Percentiles rank a stretch among this genome's conserved stretches.
These are phyloP conservation scores for Arxiozyma slooffiae DNA, from an alignment of 1,139 yeast species.

Conservation along the genomic window DNA sequence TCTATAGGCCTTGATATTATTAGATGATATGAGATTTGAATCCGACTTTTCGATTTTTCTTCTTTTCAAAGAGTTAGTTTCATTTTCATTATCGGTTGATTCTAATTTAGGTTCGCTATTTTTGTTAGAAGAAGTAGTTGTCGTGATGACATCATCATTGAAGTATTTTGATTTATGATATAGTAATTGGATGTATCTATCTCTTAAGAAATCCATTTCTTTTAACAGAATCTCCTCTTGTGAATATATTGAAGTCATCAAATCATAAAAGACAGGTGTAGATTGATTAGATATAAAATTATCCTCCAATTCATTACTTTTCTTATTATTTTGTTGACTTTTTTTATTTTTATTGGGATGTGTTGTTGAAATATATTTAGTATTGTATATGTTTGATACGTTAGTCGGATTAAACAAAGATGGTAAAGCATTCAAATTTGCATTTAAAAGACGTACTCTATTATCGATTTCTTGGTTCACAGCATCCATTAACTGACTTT, in stretches of 20 bases:
- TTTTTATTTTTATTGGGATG: not conserved
- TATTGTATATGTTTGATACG: not conserved
- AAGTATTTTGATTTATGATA: constrained; percentile 6
- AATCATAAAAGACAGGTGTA: constrained; percentile 18
- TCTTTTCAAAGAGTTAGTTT: not conserved
- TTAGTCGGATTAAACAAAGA: constrained; percentile 7
- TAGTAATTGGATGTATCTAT: constrained; percentile 19
- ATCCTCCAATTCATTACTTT: not conserved
- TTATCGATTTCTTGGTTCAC: constrained; percentile 17
- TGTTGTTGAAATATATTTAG: not conserved
- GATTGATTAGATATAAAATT: not conserved
- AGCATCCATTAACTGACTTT: constrained; percentile 5
- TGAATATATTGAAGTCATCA: constrained; percentile 21
- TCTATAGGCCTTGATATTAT: not conserved
- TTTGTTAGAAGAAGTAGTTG: not conserved
- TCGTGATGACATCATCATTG: not conserved
- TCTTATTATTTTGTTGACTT: not conserved
- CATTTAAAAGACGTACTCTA: constrained; percentile 17
- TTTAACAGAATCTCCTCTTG: constrained; percentile 25
- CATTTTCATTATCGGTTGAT: not conserved
- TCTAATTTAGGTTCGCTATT: not conserved
- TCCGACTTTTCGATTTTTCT: not conserved
- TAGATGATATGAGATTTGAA: not conserved
- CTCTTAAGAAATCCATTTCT: constrained; percentile 23
- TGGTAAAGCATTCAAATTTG: constrained; percentile 15